Evolutionary conservation across 2,329 filamentous ascomycete species (phyloP), one percentile per base, ranked within the genome.

Genomic region (Colletotrichum phormii): DNA sequence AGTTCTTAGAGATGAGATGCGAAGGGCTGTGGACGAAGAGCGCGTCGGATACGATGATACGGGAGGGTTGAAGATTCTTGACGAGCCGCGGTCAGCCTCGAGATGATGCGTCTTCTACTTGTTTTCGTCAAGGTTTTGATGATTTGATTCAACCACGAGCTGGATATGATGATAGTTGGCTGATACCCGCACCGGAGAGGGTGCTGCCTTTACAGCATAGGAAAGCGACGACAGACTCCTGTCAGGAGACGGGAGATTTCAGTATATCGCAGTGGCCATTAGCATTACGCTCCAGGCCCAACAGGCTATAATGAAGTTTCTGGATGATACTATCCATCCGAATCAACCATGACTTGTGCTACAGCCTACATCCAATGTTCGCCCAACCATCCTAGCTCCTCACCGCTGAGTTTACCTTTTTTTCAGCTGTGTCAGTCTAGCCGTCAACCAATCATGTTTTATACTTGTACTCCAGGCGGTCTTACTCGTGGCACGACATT

Each of bases 11-110:
- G 84, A 84, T 31, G 87, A 89, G 58, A 79, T 93, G 81, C 84
- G 87, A 76, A 82, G 79, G 63, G 90, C 89, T 37, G 91, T 92
- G 3, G 82, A 89, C 63, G 86, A 89, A 71, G 87, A 89, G 1
- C 82, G 89, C 55, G 88, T 93, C 70, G 85, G 84, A 49, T 90
- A 88, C 75, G 87, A 90, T 70, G 83, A 86, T n/a, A 72, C 69
- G 0, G 89, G 89, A 0, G 82, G 81, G 5, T 76, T 90, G 75
- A 81, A 80, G 69, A 87, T 89, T 51, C 55, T 75, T 22, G 72
- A 65, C 5, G 60, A 67, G 55, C 72, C 72, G 42, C 64, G 65
- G 13, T 33, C 26, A 26, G 59, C 29, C 9, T 59, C 15, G 46
- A 26, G 24, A 11, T 37, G 29, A 64, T 7, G 55, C 6, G 6